phyloP scores from a whole-genome alignment of 2,329 filamentous ascomycete genomes.

The Paracoccidioides lutzii region DNA sequence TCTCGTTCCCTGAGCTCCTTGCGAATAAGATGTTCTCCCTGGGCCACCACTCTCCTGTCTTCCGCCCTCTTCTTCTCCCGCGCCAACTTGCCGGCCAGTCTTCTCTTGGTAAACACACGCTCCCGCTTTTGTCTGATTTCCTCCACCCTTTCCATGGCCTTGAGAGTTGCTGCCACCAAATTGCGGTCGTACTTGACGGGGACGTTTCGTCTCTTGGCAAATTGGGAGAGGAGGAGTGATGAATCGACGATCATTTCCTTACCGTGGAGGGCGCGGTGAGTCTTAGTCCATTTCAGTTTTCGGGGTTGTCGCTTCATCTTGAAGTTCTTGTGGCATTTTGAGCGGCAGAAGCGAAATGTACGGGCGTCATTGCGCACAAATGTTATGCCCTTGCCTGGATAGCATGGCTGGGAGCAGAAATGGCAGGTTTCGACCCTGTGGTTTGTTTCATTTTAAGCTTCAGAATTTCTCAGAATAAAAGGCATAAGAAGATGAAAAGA shows the following conservation, averaged over 20 bases:
- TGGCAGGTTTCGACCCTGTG: slow-evolving; percentile 50
- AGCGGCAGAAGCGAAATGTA: slow-evolving; percentile 54
- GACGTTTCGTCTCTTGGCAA: slow-evolving; percentile 84
- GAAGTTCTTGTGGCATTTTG: slow-evolving; percentile 64
- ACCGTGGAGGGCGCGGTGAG: slow-evolving; percentile 71
- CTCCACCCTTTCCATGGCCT: slow-evolving; percentile 79
- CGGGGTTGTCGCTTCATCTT: slow-evolving; percentile 98
- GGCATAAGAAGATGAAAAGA: not conserved
- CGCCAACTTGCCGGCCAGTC: slow-evolving; percentile 68
- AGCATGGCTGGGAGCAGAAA: slow-evolving; percentile 57
- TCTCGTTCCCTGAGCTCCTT: slow-evolving; percentile 49
- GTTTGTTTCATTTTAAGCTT: not conserved
- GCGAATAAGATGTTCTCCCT: slow-evolving; percentile 86
- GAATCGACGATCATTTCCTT: slow-evolving; percentile 88
- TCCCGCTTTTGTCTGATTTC: slow-evolving; percentile 77
- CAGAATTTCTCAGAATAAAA: not conserved
- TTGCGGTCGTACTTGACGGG: slow-evolving; percentile 94
- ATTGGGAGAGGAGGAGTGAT: slow-evolving; percentile 58
- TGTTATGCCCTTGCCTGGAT: slow-evolving; percentile 53
- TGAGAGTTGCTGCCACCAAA: slow-evolving; percentile 71
- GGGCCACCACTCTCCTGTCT: slow-evolving; percentile 76
- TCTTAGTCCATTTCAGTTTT: slow-evolving; percentile 95
- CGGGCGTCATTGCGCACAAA: slow-evolving; percentile 56
- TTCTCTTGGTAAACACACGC: slow-evolving; percentile 83
- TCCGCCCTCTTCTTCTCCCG: slow-evolving; percentile 64